Base-by-base conservation (phyloP, 2,329 filamentous ascomycete species). In the Ceratocystis huliohia region DNA sequence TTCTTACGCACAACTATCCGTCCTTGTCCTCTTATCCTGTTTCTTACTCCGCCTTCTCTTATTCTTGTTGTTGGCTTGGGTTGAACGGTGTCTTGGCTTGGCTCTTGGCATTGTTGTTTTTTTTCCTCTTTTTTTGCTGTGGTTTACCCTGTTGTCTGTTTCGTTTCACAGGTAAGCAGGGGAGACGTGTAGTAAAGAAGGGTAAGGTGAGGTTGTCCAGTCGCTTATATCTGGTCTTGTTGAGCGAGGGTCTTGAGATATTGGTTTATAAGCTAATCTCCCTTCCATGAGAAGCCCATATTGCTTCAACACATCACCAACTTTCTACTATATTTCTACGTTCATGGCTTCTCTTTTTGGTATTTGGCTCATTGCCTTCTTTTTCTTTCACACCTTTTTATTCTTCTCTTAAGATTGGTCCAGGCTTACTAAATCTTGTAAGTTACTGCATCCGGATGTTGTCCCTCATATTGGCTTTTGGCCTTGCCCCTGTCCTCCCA, bases 381-480 rank as follows among this genome's bases (percentile, higher is more conserved):
- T n/a, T 30, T 57, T 30, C 53, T n/a, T n/a, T 59, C 13, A 37
- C 10, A 10, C 10, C 10, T 37, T 10, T 37, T 1, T 37, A 10
- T 37, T 37, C 33, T 37, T 37, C 33, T 37, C 33, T 25, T 59
- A 13, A 59, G 15, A 15, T 37, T 37, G 53, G 53, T 17, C 17
- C 53, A 33, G 33, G 53, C 53, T 59, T 59, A 59, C 53, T 33
- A 59, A 59, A 30, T 59, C 53, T 59, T 59, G 53, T 59, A 59
- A 59, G 53, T 59, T 59, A 59, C 53, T 59, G 53, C 53, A 59
- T 59, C 53, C 53, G 53, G 53, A 59, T 2, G 33, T 37, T 59
- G 53, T 59, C 53, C 53, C 28, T 8, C 53, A n/a, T n/a, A 17
- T 33, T 59, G 17, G 53, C 53, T 17, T 3, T 37, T 22, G 22